Percentiles rank a stretch among this genome's conserved stretches.
phyloP scores from a whole-genome alignment of 75 land plant species.

The Adiantum capillusveneris region DNA sequence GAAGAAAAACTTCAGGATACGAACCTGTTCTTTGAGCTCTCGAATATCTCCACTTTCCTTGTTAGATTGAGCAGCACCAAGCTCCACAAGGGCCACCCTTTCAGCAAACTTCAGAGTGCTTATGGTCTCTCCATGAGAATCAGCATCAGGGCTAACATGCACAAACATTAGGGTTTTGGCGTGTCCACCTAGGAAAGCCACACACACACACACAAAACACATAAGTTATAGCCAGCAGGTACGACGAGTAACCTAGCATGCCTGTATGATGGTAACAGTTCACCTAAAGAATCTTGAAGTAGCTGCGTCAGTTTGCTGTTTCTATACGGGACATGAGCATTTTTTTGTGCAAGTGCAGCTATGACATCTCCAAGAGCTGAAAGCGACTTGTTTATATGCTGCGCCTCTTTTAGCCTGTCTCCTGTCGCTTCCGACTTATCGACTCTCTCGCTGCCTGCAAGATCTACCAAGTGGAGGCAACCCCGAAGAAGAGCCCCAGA shows the following conservation, averaged over 20 bases:
- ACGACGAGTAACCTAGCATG: neutral
- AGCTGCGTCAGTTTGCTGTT: constrained; percentile 62
- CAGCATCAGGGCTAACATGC: constrained; percentile 90
- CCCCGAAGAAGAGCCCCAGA: constrained; percentile 56
- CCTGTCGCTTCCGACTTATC: constrained; percentile 67
- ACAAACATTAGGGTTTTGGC: constrained; percentile 99
- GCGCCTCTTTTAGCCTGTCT: constrained; percentile 67
- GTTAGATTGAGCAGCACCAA: constrained; percentile 64
- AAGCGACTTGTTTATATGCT: constrained; percentile 70
- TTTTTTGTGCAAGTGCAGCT: constrained; percentile 52
- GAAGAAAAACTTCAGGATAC: neutral
- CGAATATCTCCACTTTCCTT: constrained; percentile 57
- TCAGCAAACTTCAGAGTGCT: constrained; percentile 98
- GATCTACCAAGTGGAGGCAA: constrained; percentile 72
- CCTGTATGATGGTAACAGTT: neutral
- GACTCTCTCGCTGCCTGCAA: constrained; percentile 75
- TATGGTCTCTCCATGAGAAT: constrained; percentile 85
- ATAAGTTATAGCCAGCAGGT: neutral
- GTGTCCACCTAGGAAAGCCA: constrained; percentile 65
- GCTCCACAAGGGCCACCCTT: constrained; percentile 85
- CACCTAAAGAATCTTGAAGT: constrained; percentile 71
- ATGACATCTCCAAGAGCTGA: constrained; percentile 77
- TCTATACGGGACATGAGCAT: constrained; percentile 60
- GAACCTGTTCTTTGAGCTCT: constrained; percentile 64
- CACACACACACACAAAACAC: neutral